Evolutionary conservation across 2,329 filamentous ascomycete genomes (phyloP).

Genomic region (Colletotrichum tofieldiae): DNA sequence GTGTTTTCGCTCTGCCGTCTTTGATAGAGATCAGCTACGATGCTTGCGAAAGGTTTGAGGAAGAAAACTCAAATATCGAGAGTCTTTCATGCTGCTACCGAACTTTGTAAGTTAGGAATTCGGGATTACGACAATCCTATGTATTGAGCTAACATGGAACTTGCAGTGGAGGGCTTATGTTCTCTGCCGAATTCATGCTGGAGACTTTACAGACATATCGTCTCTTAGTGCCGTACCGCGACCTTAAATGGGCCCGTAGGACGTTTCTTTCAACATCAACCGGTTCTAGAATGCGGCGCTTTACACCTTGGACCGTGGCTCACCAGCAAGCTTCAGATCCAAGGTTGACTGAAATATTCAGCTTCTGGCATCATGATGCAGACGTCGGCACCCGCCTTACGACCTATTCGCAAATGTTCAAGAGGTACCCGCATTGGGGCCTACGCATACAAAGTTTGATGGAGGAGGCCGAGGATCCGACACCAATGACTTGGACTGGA

Average conservation of each 20-base stretch:
- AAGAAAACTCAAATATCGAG: background rate
- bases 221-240: background rate
- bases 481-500: background rate
- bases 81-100: background rate
- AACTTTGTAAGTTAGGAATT: background rate
- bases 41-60: background rate
- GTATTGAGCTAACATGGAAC: background rate
- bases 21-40: background rate
- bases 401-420: background rate
- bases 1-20: background rate
- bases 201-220: background rate
- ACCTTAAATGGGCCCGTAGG: background rate
- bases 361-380: background rate
- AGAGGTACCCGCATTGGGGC: background rate
- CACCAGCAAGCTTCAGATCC: background rate
- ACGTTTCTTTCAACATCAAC: background rate
- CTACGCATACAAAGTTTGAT: background rate
- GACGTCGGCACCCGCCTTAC: background rate
- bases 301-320: background rate
- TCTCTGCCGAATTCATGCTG: background rate
- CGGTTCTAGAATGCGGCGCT: background rate
- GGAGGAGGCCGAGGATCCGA: background rate
- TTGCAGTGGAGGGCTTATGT: background rate
- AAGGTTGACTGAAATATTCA: background rate
- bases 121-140: background rate